phyloP scores from a whole-genome alignment of 495 filamentous ascomycete genomes.

The Astrothelium macrocarpum region DNA sequence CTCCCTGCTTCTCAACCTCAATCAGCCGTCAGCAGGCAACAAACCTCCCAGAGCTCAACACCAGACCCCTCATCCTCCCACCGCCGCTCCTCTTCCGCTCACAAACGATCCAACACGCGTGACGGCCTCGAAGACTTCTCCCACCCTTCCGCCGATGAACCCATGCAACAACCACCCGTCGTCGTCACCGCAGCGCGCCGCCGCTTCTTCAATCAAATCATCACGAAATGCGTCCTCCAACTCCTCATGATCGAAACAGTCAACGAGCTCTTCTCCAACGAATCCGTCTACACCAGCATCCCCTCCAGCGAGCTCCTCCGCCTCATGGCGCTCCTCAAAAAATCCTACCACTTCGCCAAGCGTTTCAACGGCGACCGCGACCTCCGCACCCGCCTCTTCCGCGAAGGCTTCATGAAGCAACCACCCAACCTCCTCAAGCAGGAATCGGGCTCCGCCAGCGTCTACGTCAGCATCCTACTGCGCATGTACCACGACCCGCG shows the following conservation, averaged over 20 bases:
- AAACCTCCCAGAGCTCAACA: neutral
- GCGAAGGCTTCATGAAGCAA: constrained; percentile 99
- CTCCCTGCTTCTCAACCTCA: constrained; percentile 15
- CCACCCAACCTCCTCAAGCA: constrained; percentile 98
- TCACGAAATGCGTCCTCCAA: constrained; percentile 96
- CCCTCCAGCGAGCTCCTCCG: constrained; percentile 80
- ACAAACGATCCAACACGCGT: constrained; percentile 12
- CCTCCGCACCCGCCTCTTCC: constrained; percentile 84
- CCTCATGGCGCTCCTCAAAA: constrained; percentile 87
- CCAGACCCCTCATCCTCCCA: neutral
- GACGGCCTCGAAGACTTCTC: constrained; percentile 67
- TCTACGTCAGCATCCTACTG: constrained; percentile 87
- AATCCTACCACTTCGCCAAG: constrained; percentile 89
- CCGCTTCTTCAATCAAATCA: constrained; percentile 98
- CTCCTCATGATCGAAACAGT: constrained; percentile 99
- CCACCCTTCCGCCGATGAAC: constrained; percentile 43
- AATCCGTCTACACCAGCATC: constrained; percentile 87
- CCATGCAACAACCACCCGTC: constrained; percentile 73
- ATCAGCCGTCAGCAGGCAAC: neutral
- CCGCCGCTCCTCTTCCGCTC: constrained; percentile 20
- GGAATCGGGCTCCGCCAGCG: constrained; percentile 82
- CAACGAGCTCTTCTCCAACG: constrained; percentile 95
- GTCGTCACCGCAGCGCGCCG: constrained; percentile 85
- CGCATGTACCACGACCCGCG: constrained; percentile 91
- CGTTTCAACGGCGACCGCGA: constrained; percentile 97